phyloP scores from a whole-genome alignment of 2,329 filamentous ascomycete species.

The Trichophyton mentagrophytes region DNA sequence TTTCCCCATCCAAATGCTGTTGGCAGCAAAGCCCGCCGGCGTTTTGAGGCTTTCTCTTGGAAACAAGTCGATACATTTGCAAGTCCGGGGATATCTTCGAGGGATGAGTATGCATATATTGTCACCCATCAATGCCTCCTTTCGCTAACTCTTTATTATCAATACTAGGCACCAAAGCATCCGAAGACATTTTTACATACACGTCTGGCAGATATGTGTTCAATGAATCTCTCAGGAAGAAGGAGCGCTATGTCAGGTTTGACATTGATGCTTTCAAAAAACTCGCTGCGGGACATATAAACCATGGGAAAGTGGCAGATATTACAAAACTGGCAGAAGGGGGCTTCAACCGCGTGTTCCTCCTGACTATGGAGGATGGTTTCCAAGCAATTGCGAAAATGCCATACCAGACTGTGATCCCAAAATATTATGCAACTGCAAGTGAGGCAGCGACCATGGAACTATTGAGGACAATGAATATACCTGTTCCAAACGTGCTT shows the following conservation, averaged over 20 bases:
- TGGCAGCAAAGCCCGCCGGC: too few relatives aligned
- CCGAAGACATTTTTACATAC: constrained; percentile 7
- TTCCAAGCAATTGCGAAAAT: constrained; percentile 18
- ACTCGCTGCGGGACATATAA: constrained; percentile 5
- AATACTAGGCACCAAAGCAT: background rate
- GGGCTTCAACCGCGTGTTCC: constrained; percentile 18
- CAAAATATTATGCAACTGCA: constrained; percentile 17
- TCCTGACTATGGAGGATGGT: constrained; percentile 15
- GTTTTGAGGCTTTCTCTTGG: too few relatives aligned
- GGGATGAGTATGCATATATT: background rate
- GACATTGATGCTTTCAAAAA: constrained; percentile 10
- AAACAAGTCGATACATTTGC: too few relatives aligned
- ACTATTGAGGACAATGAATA: constrained; percentile 19
- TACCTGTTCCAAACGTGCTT: constrained; percentile 28
- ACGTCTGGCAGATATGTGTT: constrained; percentile 11
- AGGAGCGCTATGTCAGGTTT: constrained; percentile 11
- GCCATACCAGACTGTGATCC: constrained; percentile 16
- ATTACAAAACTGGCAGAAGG: constrained; percentile 17
- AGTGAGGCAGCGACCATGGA: constrained; percentile 29
- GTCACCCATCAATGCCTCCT: background rate
- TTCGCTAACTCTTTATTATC: background rate
- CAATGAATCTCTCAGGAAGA: constrained; percentile 8
- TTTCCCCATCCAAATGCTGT: too few relatives aligned
- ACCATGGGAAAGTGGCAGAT: constrained; percentile 5
- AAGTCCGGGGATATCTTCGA: background rate